A percentile compares a stretch with the other conserved stretches of the same genome.
phyloP scores from a whole-genome alignment of 768 basidiomycete species.

The Suillus discolor region DNA sequence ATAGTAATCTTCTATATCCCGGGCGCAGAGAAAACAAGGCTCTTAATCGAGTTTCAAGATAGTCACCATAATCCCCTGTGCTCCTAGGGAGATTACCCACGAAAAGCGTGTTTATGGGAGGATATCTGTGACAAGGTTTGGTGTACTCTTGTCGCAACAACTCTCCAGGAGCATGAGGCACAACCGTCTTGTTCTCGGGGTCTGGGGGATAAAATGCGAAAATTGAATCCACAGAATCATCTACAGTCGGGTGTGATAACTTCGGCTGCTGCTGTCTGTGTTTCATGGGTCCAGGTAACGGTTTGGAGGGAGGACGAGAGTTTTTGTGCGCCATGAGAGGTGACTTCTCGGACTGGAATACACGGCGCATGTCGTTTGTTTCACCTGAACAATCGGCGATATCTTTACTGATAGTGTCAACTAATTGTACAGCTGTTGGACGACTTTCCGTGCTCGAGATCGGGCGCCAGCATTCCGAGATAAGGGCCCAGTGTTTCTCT shows the following conservation, averaged over 20 bases:
- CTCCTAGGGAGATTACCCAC: conserved; percentile 94
- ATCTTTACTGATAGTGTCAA: not conserved
- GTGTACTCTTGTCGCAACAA: not conserved
- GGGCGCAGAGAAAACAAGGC: conserved; percentile 76
- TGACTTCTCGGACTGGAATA: not conserved
- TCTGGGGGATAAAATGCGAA: not conserved
- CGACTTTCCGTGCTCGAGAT: not conserved
- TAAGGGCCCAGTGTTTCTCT: conserved; percentile 6
- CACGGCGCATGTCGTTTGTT: not conserved
- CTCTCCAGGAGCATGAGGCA: not conserved
- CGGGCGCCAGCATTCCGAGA: conserved; percentile 11
- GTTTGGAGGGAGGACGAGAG: not conserved
- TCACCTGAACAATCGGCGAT: not conserved
- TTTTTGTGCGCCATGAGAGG: not conserved
- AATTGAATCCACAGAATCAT: not conserved
- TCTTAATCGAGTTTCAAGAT: conserved; percentile 85
- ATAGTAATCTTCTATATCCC: conserved; percentile 91
- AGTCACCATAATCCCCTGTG: conserved; percentile 69
- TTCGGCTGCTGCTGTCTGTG: not conserved
- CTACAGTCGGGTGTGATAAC: not conserved
- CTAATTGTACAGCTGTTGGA: not conserved
- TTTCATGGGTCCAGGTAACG: not conserved
- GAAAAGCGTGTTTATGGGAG: conserved; percentile 96
- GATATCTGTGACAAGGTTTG: conserved; percentile 67
- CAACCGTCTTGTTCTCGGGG: not conserved